phyloP scores from a whole-genome alignment of 2,329 filamentous ascomycete species.

The Pseudogymnoascus sp. region DNA sequence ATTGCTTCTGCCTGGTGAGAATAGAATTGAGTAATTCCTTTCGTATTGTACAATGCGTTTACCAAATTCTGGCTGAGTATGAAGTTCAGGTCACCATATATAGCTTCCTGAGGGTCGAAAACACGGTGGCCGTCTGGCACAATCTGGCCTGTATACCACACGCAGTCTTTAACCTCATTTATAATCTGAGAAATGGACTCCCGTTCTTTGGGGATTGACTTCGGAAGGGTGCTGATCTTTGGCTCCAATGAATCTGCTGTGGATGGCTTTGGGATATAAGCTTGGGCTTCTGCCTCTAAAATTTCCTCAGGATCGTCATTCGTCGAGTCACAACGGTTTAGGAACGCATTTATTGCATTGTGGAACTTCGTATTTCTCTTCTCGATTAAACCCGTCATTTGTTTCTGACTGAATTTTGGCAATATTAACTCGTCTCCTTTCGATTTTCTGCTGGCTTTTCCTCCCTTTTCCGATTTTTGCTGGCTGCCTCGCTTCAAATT shows the following conservation, averaged over 20 bases:
- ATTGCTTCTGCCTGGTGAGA: slow-evolving; percentile 90
- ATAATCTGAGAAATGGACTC: slow-evolving; percentile 78
- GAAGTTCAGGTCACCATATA: slow-evolving; percentile 79
- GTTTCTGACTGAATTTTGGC: slow-evolving; percentile 86
- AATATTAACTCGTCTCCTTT: slow-evolving; percentile 77
- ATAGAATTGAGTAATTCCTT: slow-evolving; percentile 77
- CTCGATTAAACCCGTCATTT: slow-evolving; percentile 82
- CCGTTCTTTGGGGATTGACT: slow-evolving; percentile 69
- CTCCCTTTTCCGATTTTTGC: slow-evolving; percentile 51
- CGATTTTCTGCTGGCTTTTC: slow-evolving; percentile 60
- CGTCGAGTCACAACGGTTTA: slow-evolving; percentile 62
- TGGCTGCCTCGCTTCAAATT: slow-evolving; percentile 76
- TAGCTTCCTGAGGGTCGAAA: slow-evolving; percentile 73
- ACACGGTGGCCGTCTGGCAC: slow-evolving; percentile 88
- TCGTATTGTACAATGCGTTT: slow-evolving; percentile 92
- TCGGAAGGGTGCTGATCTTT: slow-evolving; percentile 42
- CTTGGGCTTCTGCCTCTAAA: slow-evolving; percentile 49
- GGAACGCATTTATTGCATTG: slow-evolving; percentile 65
- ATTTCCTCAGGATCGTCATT: slow-evolving; percentile 57
- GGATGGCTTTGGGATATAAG: slow-evolving; percentile 54
- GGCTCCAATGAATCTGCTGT: slow-evolving; percentile 27
- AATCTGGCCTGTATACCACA: slow-evolving; percentile 89
- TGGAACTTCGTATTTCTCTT: slow-evolving; percentile 79
- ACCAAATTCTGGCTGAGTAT: slow-evolving; percentile 81
- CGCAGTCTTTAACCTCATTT: slow-evolving; percentile 66